Percentiles rank a stretch among this genome's conserved stretches.
Evolutionary conservation across 805 yeast genomes (phyloP).

Genomic region (Priceomyces fermenticarens): DNA sequence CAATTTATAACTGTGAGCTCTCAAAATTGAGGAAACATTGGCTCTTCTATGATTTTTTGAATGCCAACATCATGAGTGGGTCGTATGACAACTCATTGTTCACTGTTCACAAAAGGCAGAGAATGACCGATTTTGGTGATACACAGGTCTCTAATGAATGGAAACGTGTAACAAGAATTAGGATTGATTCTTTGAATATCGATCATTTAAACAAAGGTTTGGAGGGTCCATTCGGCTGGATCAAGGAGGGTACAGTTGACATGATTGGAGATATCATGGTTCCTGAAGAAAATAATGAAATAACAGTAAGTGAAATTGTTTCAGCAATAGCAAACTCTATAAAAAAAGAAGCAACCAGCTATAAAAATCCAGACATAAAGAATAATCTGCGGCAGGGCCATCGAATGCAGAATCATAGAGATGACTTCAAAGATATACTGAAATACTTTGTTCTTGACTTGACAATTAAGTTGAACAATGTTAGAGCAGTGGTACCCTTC

Average conservation of each 20-base stretch:
- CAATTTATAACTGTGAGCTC: constrained; percentile 82
- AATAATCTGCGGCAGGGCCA: constrained; percentile 20
- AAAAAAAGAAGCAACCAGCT: constrained; percentile 47
- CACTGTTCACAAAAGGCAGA: constrained; percentile 80
- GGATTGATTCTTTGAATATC: constrained; percentile 81
- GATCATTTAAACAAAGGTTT: constrained; percentile 90
- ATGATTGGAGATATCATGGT: constrained; percentile 88
- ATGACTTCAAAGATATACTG: constrained; percentile 34
- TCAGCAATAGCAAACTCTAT: constrained; percentile 45
- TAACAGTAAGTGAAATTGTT: constrained; percentile 48
- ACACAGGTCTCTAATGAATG: constrained; percentile 16
- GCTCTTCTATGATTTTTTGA: constrained; percentile 83
- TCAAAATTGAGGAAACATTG: constrained; percentile 85
- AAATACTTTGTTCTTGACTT: constrained; percentile 75
- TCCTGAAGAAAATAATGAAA: constrained; percentile 59
- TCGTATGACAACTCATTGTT: constrained; percentile 90
- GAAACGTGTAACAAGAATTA: constrained; percentile 62
- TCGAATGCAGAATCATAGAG: constrained; percentile 24
- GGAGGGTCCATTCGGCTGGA: constrained; percentile 98
- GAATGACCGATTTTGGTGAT: constrained; percentile 45
- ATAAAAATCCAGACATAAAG: constrained; percentile 28
- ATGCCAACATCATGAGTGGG: constrained; percentile 83
- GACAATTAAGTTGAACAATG: constrained; percentile 76
- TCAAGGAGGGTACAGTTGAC: constrained; percentile 86
- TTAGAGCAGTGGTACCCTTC: constrained; percentile 84